Evolutionary conservation across 2,329 filamentous ascomycete species (phyloP).

Genomic region (Lecanosticta acicola): DNA sequence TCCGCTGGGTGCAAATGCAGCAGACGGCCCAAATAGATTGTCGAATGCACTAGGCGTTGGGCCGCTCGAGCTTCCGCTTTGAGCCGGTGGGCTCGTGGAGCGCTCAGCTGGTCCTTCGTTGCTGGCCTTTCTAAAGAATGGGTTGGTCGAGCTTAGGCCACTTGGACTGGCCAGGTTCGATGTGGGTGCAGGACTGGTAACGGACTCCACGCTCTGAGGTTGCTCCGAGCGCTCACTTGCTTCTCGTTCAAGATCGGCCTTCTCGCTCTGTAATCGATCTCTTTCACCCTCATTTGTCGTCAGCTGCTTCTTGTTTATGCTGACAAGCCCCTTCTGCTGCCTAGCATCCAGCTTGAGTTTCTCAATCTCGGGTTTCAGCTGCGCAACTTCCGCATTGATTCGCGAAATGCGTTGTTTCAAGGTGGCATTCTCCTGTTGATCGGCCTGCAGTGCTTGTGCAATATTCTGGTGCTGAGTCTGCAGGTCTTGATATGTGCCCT

Average conservation of each 20-base stretch:
- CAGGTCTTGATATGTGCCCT: slow-evolving; percentile 74
- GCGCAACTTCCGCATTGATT: slow-evolving; percentile 73
- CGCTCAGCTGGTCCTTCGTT: slow-evolving; percentile 20
- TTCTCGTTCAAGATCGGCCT: slow-evolving; percentile 61
- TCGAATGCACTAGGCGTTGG: slow-evolving; percentile 35
- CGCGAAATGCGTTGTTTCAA: slow-evolving; percentile 83
- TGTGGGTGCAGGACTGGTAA: slow-evolving; percentile 13
- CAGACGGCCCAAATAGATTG: slow-evolving; percentile 36
- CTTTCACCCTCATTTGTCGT: slow-evolving; percentile 82
- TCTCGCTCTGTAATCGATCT: slow-evolving; percentile 79
- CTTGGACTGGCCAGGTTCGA: slow-evolving; percentile 22
- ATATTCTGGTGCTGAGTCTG: slow-evolving; percentile 77
- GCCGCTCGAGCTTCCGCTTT: slow-evolving; percentile 11
- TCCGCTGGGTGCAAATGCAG: slow-evolving; percentile 35
- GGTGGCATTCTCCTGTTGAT: slow-evolving; percentile 79
- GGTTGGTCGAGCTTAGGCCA: slow-evolving; percentile 64
- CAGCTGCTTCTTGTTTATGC: slow-evolving; percentile 98
- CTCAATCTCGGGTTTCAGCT: slow-evolving; percentile 84
- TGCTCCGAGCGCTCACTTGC: slow-evolving; percentile 21
- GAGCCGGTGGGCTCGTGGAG: slow-evolving; percentile 21
- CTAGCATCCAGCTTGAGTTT: slow-evolving; percentile 87
- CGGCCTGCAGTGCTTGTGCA: slow-evolving; percentile 66
- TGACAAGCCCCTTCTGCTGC: slow-evolving; percentile 91
- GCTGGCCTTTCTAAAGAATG: slow-evolving; percentile 71
- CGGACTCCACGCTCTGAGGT: slow-evolving; percentile 14